These are phyloP conservation scores for Mikania micrantha DNA, from an alignment of 129 eudicot genomes.

Conservation along the genomic window DNA sequence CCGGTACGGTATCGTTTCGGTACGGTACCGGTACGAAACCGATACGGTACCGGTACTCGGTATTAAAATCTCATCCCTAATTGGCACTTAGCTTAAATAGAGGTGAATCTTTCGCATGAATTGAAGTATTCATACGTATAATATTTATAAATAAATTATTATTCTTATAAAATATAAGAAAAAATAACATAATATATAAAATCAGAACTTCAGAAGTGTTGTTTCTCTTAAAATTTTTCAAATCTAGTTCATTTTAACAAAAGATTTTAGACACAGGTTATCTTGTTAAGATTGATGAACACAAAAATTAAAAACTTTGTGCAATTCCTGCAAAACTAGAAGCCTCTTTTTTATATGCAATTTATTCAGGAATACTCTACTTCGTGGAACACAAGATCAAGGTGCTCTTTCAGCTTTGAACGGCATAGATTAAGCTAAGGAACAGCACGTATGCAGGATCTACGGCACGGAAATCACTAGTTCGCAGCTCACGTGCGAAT, in stretches of 20 bases:
- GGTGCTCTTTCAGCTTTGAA: constrained; percentile 15
- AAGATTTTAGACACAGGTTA: too few relatives aligned
- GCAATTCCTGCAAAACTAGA: too few relatives aligned
- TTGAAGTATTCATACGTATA: too few relatives aligned
- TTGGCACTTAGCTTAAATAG: too few relatives aligned
- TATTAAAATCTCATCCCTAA: too few relatives aligned
- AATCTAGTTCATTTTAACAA: not conserved
- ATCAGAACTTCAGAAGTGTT: not conserved
- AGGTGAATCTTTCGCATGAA: too few relatives aligned
- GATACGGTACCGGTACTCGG: too few relatives aligned
- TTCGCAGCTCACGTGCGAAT: constrained; percentile 21
- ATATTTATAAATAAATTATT: not conserved
- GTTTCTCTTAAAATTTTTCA: not conserved
- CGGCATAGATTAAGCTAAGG: constrained; percentile 22
- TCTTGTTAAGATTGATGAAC: too few relatives aligned
- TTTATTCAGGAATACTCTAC: not conserved
- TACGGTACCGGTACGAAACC: too few relatives aligned
- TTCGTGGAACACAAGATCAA: constrained; percentile 8
- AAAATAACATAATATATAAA: not conserved
- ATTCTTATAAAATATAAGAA: not conserved
- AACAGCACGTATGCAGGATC: constrained; percentile 19
- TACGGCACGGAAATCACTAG: constrained; percentile 18
- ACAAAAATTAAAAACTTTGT: too few relatives aligned
- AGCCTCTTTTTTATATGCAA: too few relatives aligned
- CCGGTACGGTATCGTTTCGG: too few relatives aligned